Evolutionary conservation across 495 filamentous ascomycete species (phyloP), one percentile per base, ranked within the genome.

Genomic region (Aspergillus hancockii): DNA sequence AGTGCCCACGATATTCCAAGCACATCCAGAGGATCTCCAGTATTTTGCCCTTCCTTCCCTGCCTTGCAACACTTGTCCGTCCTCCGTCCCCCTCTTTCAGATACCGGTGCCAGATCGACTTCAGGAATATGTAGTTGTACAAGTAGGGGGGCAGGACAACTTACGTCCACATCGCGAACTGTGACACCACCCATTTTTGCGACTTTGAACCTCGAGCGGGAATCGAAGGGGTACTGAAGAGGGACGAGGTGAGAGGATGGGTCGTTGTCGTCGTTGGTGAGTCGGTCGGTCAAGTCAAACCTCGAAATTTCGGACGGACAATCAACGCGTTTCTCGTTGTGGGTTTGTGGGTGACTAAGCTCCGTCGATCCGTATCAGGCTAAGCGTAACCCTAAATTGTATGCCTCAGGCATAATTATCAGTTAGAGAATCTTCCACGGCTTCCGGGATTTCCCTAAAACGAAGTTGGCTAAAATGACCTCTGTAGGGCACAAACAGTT

Each of bases 121-220:
- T 47, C 43, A 47, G 43, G 43, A 47, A 47, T n/a, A 41, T 41
- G 16, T 41, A 49, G 46, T 7, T 43, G 40, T 25, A 31, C 38
- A 41, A 18, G 38, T 18, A 64, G 61, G 55, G 61, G 63, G 65
- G 64, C 70, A 62, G 49, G 53, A 49, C 58, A 71, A 86, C 88
- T 81, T 86, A 92, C 90, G 83, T 93, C 90, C 75, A 93, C 90
- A 84, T 93, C 90, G 77, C 90, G 90, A 79, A 93, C 90, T 71
- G 83, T 87, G 78, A 90, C 85, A 81, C 90, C 90, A 79, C 88
- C 83, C 90, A 93, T 93, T 73, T 81, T 91, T 79, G 82, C 84
- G 82, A 81, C 81, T 75, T 76, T 52, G 58, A 53, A 67, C 67
- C 64, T 69, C 63, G 67, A 63, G 59, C 54, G 61, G 57, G 59